Evolutionary conservation across 2,329 filamentous ascomycete species (phyloP).

Genomic region (Arthrobotrys sinensis): DNA sequence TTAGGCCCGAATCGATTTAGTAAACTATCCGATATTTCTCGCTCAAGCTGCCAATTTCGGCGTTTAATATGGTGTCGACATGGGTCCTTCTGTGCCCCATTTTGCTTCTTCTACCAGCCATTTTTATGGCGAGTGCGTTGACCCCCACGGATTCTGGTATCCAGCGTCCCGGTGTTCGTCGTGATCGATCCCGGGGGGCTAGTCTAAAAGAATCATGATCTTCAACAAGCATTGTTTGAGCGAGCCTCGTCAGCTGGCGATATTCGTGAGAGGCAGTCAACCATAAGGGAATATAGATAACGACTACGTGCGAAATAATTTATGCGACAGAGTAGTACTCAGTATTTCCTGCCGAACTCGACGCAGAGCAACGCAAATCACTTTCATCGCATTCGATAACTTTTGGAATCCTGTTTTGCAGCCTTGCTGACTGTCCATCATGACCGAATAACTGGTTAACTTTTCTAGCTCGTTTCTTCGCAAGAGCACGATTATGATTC

Average conservation of each 20-base stretch:
- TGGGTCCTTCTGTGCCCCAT: conserved; percentile 31
- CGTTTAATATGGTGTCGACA: conserved; percentile 34
- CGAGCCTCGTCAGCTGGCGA: conserved; percentile 10
- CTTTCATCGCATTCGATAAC: not conserved
- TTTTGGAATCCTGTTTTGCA: conserved; percentile 14
- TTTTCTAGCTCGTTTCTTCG: too few relatives aligned
- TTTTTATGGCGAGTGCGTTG: conserved; percentile 32
- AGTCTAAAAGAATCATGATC: conserved; percentile 21
- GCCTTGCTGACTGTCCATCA: not conserved
- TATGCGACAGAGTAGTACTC: conserved; percentile 7
- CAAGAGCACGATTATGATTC: not conserved
- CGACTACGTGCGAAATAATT: not conserved
- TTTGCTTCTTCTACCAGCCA: conserved; percentile 55
- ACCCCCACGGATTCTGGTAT: conserved; percentile 14
- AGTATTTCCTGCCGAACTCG: conserved; percentile 3
- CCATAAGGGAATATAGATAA: not conserved
- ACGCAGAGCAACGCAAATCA: conserved; percentile 15
- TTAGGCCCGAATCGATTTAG: conserved; percentile 20
- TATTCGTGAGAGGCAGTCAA: not conserved
- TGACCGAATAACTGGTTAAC: not conserved
- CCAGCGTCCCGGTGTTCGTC: conserved; percentile 2
- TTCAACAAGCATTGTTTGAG: conserved; percentile 15
- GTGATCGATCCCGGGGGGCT: conserved; percentile 13
- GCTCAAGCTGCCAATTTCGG: conserved; percentile 57
- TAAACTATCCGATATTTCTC: conserved; percentile 56